Evolutionary conservation across 2,329 filamentous ascomycete genomes (phyloP), one percentile per base, ranked within the genome.

Genomic region (Geosmithia flava): DNA sequence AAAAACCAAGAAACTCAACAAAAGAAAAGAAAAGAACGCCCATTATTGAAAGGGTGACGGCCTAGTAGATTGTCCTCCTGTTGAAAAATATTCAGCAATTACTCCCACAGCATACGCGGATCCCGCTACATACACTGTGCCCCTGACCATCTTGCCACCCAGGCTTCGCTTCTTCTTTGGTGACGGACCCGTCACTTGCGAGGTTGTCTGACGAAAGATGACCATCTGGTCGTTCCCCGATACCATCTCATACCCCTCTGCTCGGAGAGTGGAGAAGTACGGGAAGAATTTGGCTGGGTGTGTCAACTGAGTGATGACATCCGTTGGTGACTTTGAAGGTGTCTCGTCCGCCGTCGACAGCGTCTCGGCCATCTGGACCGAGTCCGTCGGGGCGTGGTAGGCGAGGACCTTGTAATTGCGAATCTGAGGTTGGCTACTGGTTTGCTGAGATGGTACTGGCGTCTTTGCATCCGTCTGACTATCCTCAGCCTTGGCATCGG

Each of bases 261-360:
- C 65, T 51, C 80, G 71, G 2, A 85, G 68, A 1, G 70, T 61
- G 3, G 68, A 66, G 49, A 87, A 80, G 53, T 85, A 71, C 3
- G 80, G 72, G 13, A 85, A 70, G 62, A 86, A 87, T 53, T 78
- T 78, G 46, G 74, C 70, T 0, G 82, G 80, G 51, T 82, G 75
- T 0, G 77, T 75, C 17, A 87, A 68, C 7, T 72, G 72, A 2
- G 76, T 68, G 2, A 87, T 65, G 2, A 77, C 76, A 45, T 83
- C 76, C 8, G 77, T 69, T 1, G 82, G 78, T 0, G 78, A 72
- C 20, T 80, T 61, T 0, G 76, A 58, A n/a, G 75, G 65, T 6
- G 61, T 63, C 45, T 75, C 69, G 1, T 68, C 63, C 1, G 74
- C 70, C 2, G 70, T 62, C 3, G 80, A 81, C 1, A 72, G 76